A percentile compares a stretch with the other conserved stretches of the same genome.
Evolutionary conservation across 305 asterid genomes (phyloP).

Genomic region (Solanum hybrid): DNA sequence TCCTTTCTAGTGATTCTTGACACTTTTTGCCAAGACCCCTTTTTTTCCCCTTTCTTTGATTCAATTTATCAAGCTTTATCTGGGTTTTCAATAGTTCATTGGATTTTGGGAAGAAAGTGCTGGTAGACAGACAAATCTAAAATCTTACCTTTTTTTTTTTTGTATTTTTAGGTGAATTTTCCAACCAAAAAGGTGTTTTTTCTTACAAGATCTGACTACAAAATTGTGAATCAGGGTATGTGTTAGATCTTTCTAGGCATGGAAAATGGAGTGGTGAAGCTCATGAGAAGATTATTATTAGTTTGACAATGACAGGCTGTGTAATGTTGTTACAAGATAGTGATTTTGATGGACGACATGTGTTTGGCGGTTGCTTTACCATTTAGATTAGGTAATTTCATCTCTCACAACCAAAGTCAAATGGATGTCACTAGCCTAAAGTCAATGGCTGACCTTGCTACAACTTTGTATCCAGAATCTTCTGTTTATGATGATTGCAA

Average conservation of each 20-base stretch:
- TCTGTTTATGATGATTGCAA: conserved; percentile 37
- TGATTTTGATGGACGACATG: conserved; percentile 50
- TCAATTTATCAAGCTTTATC: conserved; percentile 11
- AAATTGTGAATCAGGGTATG: conserved; percentile 11
- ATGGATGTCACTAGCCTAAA: conserved; percentile 34
- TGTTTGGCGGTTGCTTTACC: conserved; percentile 50
- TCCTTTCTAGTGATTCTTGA: conserved; percentile 63
- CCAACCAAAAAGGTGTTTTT: conserved; percentile 22
- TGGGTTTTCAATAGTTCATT: conserved; percentile 22
- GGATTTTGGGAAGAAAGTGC: conserved; percentile 19
- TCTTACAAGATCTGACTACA: conserved; percentile 39
- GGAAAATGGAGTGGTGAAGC: conserved; percentile 23
- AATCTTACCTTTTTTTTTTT: conserved; percentile 12
- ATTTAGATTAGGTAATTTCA: conserved; percentile 46
- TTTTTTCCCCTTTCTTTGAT: conserved; percentile 9
- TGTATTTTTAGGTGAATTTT: conserved; percentile 8
- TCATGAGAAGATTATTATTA: conserved; percentile 20
- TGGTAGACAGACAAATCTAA: conserved; percentile 10
- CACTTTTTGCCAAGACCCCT: conserved; percentile 27
- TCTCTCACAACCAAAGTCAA: conserved; percentile 23
- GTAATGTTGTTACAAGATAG: conserved; percentile 27
- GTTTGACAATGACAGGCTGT: conserved; percentile 55
- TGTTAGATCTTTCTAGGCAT: conserved; percentile 17
- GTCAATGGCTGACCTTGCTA: conserved; percentile 31
- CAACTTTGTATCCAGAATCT: conserved; percentile 23